These are phyloP conservation scores for Xerocomus amazonicus DNA, from an alignment of 1,284 basidiomycete genomes.

Conservation along the genomic window DNA sequence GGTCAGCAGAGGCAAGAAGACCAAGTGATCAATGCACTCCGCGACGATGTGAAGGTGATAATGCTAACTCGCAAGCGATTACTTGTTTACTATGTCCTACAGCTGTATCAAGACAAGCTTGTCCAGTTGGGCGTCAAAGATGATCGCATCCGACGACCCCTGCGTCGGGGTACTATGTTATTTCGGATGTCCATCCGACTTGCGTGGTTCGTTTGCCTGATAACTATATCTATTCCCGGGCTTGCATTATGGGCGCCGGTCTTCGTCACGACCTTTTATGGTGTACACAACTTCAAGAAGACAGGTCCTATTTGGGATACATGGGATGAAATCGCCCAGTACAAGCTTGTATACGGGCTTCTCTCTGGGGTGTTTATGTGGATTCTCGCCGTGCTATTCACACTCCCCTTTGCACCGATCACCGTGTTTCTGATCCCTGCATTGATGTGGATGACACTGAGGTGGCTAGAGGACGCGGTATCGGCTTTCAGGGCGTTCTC, in stretches of 20 bases:
- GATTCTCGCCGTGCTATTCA: slow-evolving; percentile 48
- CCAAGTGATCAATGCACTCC: slow-evolving; percentile 40
- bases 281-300: slow-evolving; percentile 68
- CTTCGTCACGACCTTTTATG: slow-evolving; percentile 63
- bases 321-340: slow-evolving; percentile 85
- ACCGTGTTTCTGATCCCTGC: slow-evolving; percentile 60
- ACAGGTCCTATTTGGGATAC: slow-evolving; percentile 78
- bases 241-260: slow-evolving; percentile 77
- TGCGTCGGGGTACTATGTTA: slow-evolving; percentile 49
- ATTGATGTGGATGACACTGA: slow-evolving; percentile 81
- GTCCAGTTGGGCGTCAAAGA: slow-evolving; percentile 69
- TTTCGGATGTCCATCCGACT: slow-evolving; percentile 62
- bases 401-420: slow-evolving; percentile 56
- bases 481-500: slow-evolving; percentile 70
- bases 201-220: slow-evolving; percentile 60
- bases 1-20: slow-evolving; percentile 25
- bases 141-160: slow-evolving; percentile 69
- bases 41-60: slow-evolving; percentile 61
- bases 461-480: slow-evolving; percentile 83
- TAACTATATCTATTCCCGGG: slow-evolving; percentile 74
- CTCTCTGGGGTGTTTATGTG: slow-evolving; percentile 68
- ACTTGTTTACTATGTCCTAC: slow-evolving; percentile 5
- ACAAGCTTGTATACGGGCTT: slow-evolving; percentile 81
- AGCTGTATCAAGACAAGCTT: slow-evolving; percentile 74
- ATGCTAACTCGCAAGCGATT: background rate